Base-by-base conservation (phyloP, 257 asterid species). In the Orobanche coerulescens region DNA sequence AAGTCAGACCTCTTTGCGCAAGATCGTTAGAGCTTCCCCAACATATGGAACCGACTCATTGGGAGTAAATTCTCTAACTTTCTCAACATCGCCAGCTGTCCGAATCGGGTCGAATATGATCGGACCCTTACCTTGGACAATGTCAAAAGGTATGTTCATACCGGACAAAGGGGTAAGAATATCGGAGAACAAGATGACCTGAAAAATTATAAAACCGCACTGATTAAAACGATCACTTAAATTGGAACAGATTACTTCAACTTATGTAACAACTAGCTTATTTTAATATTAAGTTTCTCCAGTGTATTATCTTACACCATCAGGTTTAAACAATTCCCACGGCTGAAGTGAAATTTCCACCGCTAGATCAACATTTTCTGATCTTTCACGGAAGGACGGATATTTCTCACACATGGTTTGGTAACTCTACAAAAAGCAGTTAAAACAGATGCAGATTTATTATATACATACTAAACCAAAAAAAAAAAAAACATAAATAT, bases 331-430 rank as follows among this genome's bases (percentile, higher is more conserved):
- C 59, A 89, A 95, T 77, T 89, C 63, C 96, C 97, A 93, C 22
- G 97, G 97, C 82, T 93, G 99, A 62, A 93, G 82, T 52, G 99
- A 93, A 70, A 93, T 93, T 70, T 93, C 99, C 66, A 93, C 99
- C 77, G 89, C 97, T 56, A 93, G 99, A 78, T 93, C 94, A 0
- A 93, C 99, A 67, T 93, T 93, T 74, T 93, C 99, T 40, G 97
- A 93, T 79, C 99, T 83, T 65, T 93, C 96, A 34, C 97, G 99
- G 39, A 93, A 93, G 22, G 95, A 86, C 2, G 97, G 99, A 68
- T 93, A 68, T 84, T 87, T 93, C 94, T 93, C 94, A 52, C 97
- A 89, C 54, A 93, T 83, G 55, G 40, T 68, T 89, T 93, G 99
- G 78, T 93, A 89, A 76, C 94, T 93, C 99, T 93, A 57, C 62